Base-by-base conservation (phyloP, 345 rosid genomes). In the Erysimum cheiranthoides region DNA sequence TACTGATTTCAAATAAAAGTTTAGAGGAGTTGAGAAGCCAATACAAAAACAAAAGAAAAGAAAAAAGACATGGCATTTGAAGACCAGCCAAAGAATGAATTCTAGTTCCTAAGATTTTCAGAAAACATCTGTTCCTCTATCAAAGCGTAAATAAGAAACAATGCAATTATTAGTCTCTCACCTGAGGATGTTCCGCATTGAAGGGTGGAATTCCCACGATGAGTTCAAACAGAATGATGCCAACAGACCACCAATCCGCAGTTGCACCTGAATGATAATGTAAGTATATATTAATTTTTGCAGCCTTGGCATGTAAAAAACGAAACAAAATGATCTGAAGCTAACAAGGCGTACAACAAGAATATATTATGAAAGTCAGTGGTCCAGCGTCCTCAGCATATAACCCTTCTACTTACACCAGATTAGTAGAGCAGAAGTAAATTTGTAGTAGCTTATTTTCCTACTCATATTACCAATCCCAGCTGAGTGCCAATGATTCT, bases 211-310 rank as follows among this genome's bases (percentile, higher is more conserved):
- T 93, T 69, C 99, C 99, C 65, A 96, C 96, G 73, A 96, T 87
- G 81, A 93, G 69, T 69, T 96, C 99, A 81, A 91, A 96, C 60
- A 93, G 82, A 84, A 96, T 85, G 83, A 96, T 83, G 43, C 98
- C 99, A 68, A 96, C 98, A 58, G 99, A 96, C 99, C 99, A 96
- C 99, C 99, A 96, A 88, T 96, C 99, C 5, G 99, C 99, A 67
- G 95, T 88, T 81, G 90, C 86, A 77, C 92, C 99, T 96, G 93
- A 77, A 39, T 35, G 79, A 75, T 49, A 35, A 38, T 65, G 77
- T 70, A 64, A 32, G 34, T 66, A 14, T 68, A 61, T 35, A 40
- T 6, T 43, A 46, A 6, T 4, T 17, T 17, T 35, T 27, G 63
- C 51, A 5, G 35, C 31, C 42, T 16, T 68, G 6, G 61, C 38